phyloP scores from a whole-genome alignment of 2,329 filamentous ascomycete genomes.

The Cladosporium halotolerans region DNA sequence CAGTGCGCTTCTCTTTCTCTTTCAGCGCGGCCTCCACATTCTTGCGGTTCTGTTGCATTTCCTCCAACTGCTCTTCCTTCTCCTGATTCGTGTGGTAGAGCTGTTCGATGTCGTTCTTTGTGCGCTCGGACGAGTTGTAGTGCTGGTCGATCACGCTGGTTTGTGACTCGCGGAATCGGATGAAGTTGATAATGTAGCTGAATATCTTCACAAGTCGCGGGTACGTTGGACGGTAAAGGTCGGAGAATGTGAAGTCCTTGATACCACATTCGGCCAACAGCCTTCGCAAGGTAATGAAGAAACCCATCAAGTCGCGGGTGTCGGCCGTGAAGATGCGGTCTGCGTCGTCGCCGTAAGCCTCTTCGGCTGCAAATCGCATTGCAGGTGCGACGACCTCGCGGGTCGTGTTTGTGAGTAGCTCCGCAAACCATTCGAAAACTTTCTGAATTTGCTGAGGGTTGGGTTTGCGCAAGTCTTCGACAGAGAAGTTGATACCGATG shows the following conservation, averaged over 20 bases:
- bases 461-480: slow-evolving; percentile 85
- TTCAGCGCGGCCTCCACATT: slow-evolving; percentile 74
- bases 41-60: slow-evolving; percentile 72
- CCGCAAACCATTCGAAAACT: slow-evolving; percentile 96
- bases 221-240: slow-evolving; percentile 85
- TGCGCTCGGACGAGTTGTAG: slow-evolving; percentile 82
- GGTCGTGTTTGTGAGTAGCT: slow-evolving; percentile 87
- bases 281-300: slow-evolving; percentile 76
- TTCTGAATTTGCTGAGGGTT: slow-evolving; percentile 93
- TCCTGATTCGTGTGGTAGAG: slow-evolving; percentile 82
- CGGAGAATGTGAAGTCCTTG: slow-evolving; percentile 86
- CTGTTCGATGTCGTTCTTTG: slow-evolving; percentile 79
- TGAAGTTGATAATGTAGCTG: slow-evolving; percentile 97
- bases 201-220: slow-evolving; percentile 90
- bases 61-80: slow-evolving; percentile 70
- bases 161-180: slow-evolving; percentile 91
- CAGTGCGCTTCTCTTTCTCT: slow-evolving; percentile 79
- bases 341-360: slow-evolving; percentile 74
- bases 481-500: slow-evolving; percentile 83
- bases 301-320: slow-evolving; percentile 90
- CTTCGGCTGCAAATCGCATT: slow-evolving; percentile 86
- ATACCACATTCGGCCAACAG: slow-evolving; percentile 83
- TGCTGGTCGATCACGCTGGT: slow-evolving; percentile 85
- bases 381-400: slow-evolving; percentile 90
- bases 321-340: slow-evolving; percentile 75